Conservation (phyloP, 495 filamentous ascomycete genomes). For the Penicillium turbatum region DNA sequence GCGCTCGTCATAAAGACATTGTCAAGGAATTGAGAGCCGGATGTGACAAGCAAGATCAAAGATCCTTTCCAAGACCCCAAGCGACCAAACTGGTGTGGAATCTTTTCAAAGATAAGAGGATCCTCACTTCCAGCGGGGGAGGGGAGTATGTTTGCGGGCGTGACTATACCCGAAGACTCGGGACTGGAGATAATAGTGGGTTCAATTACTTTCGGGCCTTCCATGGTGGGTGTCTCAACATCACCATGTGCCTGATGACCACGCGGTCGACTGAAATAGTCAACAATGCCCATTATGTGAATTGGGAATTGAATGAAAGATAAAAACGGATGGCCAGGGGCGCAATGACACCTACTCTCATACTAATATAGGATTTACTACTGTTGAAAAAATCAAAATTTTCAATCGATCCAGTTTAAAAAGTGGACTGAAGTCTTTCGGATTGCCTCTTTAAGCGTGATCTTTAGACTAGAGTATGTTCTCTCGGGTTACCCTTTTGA, state of each 20-base stretch:
- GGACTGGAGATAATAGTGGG: slow-evolving; percentile 19
- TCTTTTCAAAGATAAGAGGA: slow-evolving; percentile 20
- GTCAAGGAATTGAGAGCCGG: slow-evolving; percentile 37
- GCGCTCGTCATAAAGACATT: slow-evolving; percentile 41
- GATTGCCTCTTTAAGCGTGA: slow-evolving; percentile 8
- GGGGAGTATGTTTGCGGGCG: slow-evolving; percentile 9
- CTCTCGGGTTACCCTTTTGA: slow-evolving; percentile 8
- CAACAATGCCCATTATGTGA: slow-evolving; percentile 15
- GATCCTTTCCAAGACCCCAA: slow-evolving; percentile 31
- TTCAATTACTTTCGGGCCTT: slow-evolving; percentile 17
- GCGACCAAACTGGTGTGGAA: slow-evolving; percentile 26
- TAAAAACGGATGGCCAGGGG: not conserved
- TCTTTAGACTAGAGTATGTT: slow-evolving; percentile 8
- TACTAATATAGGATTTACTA: slow-evolving; percentile 5
- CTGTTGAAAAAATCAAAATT: slow-evolving; percentile 9
- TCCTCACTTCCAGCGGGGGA: slow-evolving; percentile 22
- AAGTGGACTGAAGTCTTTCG: slow-evolving; percentile 9
- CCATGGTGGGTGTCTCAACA: slow-evolving; percentile 5
- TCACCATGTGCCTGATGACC: slow-evolving; percentile 8
- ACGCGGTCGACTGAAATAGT: slow-evolving; percentile 14
- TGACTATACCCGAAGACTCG: slow-evolving; percentile 7
- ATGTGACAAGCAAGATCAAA: slow-evolving; percentile 35
- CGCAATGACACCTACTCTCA: not conserved
- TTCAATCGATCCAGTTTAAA: slow-evolving; percentile 16
- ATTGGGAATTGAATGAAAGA: slow-evolving; percentile 3